phyloP scores from a whole-genome alignment of 345 rosid genomes.

The Citrus australasica region DNA sequence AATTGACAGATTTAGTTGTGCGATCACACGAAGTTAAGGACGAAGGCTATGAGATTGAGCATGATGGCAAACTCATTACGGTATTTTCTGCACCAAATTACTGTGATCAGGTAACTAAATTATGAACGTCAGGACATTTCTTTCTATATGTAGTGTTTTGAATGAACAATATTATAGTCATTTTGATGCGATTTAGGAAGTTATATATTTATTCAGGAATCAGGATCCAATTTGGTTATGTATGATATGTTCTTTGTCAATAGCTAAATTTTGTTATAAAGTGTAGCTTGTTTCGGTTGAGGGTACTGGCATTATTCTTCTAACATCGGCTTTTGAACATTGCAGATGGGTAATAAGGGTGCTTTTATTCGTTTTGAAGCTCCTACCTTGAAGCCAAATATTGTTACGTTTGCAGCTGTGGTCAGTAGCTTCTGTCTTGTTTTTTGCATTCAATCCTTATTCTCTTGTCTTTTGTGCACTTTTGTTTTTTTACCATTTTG shows the following conservation, averaged over 20 bases:
- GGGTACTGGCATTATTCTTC: background rate
- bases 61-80: constrained; percentile 93
- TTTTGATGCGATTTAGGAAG: background rate
- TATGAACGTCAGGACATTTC: background rate
- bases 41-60: constrained; percentile 96
- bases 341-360: constrained; percentile 99
- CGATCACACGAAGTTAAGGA: constrained; percentile 98
- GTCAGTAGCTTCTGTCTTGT: constrained; percentile 43
- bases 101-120: constrained; percentile 84
- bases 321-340: constrained; percentile 9
- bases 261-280: too few species aligned
- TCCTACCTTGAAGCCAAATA: constrained; percentile 86
- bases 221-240: background rate
- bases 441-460: background rate
- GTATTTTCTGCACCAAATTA: constrained; percentile 99
- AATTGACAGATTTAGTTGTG: constrained; percentile 66
- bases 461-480: background rate
- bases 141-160: background rate
- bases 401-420: constrained; percentile 94
- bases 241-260: background rate
- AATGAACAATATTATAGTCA: background rate
- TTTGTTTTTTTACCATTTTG: background rate
- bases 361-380: constrained; percentile 92
- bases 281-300: background rate
- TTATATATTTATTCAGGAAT: background rate